These are phyloP conservation scores for Podospora comata DNA, from an alignment of 495 filamentous ascomycete species.

Conservation along the genomic window DNA sequence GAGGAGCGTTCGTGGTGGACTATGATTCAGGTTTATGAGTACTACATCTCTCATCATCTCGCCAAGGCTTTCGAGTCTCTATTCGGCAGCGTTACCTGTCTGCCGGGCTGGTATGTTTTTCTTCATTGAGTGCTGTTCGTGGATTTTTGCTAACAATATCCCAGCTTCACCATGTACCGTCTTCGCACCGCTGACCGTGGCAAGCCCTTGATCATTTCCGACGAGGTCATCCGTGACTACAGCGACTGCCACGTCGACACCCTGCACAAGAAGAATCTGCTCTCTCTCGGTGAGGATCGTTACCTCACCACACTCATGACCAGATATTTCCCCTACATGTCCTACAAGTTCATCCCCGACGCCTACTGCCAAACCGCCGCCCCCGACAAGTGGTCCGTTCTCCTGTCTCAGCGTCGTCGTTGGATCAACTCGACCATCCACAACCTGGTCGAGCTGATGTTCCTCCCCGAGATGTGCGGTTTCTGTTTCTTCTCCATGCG, in stretches of 20 bases:
- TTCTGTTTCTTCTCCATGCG: slow-evolving; percentile 99
- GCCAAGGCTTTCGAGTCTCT: slow-evolving; percentile 93
- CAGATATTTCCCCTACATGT: slow-evolving; percentile 93
- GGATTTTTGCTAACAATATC: background rate
- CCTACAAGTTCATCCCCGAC: slow-evolving; percentile 91
- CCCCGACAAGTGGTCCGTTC: slow-evolving; percentile 86
- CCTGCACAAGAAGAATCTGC: slow-evolving; percentile 95
- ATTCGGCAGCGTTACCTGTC: slow-evolving; percentile 93
- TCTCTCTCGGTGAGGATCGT: slow-evolving; percentile 94
- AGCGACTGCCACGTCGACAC: slow-evolving; percentile 85
- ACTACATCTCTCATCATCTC: slow-evolving; percentile 94
- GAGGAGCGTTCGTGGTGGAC: slow-evolving; percentile 96
- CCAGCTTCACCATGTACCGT: slow-evolving; percentile 98
- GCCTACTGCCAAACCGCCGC: slow-evolving; percentile 91
- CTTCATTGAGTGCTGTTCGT: background rate
- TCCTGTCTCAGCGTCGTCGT: slow-evolving; percentile 89
- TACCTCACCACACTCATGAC: slow-evolving; percentile 97
- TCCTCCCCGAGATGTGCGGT: slow-evolving; percentile 86
- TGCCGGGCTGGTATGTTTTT: slow-evolving; percentile 90
- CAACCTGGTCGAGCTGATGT: slow-evolving; percentile 86
- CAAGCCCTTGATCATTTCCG: slow-evolving; percentile 85
- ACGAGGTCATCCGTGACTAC: slow-evolving; percentile 83
- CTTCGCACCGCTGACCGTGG: slow-evolving; percentile 89
- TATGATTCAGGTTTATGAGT: slow-evolving; percentile 99
- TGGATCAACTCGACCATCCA: slow-evolving; percentile 99